Conservation (phyloP, 208 protist genomes). For the Lotmaria passim region DNA sequence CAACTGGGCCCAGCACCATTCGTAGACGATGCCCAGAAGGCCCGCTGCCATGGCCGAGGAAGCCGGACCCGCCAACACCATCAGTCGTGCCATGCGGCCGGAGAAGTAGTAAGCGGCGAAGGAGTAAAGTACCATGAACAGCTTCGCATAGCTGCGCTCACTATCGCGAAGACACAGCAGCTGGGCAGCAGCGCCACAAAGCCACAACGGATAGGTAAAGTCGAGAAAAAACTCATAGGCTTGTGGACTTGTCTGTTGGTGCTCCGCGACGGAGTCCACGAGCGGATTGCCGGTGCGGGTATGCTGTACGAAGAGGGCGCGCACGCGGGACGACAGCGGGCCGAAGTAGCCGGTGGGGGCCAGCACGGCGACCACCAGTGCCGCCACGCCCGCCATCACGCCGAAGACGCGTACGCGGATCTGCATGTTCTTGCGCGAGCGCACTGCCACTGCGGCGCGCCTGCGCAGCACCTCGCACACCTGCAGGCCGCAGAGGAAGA, state of each 20-base stretch:
- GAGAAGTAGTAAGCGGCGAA: conserved; percentile 66
- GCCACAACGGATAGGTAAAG: conserved; percentile 4
- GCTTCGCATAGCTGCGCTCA: conserved; percentile 9
- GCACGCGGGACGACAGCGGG: conserved; percentile 64
- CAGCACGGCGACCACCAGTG: conserved; percentile 35
- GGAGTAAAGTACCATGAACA: conserved; percentile 56
- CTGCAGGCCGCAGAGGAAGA: conserved; percentile 47
- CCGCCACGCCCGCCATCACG: conserved; percentile 23
- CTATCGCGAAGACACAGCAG: background rate
- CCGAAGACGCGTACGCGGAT: conserved; percentile 42
- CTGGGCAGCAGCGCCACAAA: background rate
- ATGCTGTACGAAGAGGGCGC: conserved; percentile 73
- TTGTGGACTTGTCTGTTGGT: conserved; percentile 34
- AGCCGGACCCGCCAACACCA: conserved; percentile 57
- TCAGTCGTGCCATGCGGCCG: conserved; percentile 60
- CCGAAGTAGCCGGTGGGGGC: conserved; percentile 55
- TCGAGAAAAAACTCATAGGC: conserved; percentile 22
- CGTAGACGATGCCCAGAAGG: conserved; percentile 31
- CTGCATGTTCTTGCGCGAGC: conserved; percentile 31
- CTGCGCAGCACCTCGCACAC: conserved; percentile 35
- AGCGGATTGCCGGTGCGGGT: conserved; percentile 80
- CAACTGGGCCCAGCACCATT: conserved; percentile 3
- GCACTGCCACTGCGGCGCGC: conserved; percentile 29
- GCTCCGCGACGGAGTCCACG: conserved; percentile 86
- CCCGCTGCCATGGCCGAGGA: conserved; percentile 39